Evolutionary conservation across 805 yeast genomes (phyloP), one percentile per base, ranked within the genome.

Genomic region (Maudiozyma barnettii): DNA sequence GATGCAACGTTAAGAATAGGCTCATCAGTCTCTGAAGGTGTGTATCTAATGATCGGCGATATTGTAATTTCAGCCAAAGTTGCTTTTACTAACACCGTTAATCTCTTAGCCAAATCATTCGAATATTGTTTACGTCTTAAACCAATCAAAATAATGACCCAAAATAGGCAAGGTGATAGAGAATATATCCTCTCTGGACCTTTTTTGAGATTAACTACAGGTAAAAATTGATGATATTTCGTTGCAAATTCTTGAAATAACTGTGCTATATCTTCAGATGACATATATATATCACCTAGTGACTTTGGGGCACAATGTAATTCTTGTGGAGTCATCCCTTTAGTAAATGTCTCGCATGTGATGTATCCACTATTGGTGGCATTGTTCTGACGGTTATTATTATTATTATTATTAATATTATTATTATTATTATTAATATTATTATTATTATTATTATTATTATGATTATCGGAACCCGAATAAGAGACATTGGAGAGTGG

Each of bases 71-170:
- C 96, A 1, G 95, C 89, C 41, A 90, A 67, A 2, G 87, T 78
- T 2, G 84, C 77, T 59, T 86, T 87, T 45, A 90, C 78, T 22
- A 81, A 66, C 1, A 83, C 84, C 1, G 91, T 77, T 39, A 90
- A 67, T 22, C 74, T 68, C 55, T 81, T 69, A 57, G 84, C 76
- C n/a, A 83, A 63, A 23, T 65, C 65, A 1, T 61, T 67, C 49
- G 57, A 63, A 26, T 54, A 57, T 21, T 46, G 68, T 50, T 72
- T 73, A 48, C 95, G 72, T 50, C 99, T 75, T 40, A 89, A 68
- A 0, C 95, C 86, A 1, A 88, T 84, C 38, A 88, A 78, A 79
- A 90, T 81, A 14, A 91, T 81, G 0, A 91, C 90, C 99, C 99
- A 91, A 59, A 91, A 91, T 18, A 91, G 69, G 2, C 91, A 82